A percentile compares a stretch with the other conserved stretches of the same genome.
These are phyloP conservation scores for Spatholobus suberectus DNA, from an alignment of 306 rosid species.

Conservation along the genomic window DNA sequence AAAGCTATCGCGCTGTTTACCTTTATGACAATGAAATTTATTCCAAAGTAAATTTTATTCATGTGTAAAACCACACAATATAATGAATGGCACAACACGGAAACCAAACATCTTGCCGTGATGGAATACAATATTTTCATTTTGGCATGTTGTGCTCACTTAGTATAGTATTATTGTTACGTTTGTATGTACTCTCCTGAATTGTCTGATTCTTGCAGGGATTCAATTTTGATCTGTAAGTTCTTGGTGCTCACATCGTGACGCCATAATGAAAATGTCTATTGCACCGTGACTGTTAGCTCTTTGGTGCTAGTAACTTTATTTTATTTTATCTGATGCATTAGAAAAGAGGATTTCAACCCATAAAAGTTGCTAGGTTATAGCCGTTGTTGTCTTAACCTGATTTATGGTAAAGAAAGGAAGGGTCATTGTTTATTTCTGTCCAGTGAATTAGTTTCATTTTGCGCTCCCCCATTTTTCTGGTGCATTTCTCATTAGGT, in stretches of 20 bases:
- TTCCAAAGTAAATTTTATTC: not conserved
- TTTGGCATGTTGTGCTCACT: not conserved
- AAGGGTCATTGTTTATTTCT: not conserved
- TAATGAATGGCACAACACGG: not conserved
- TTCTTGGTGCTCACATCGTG: not conserved
- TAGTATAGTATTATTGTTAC: not conserved
- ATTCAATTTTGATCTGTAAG: constrained; percentile 6
- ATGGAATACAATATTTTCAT: not conserved
- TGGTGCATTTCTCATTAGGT: not conserved
- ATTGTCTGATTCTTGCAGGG: not conserved
- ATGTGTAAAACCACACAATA: not conserved
- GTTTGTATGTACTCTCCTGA: not conserved
- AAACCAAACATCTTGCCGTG: not conserved
- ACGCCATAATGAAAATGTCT: not conserved
- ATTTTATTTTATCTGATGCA: not conserved
- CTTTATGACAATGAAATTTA: not conserved
- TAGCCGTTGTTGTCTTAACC: not conserved
- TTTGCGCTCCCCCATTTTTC: not conserved
- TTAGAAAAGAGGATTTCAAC: not conserved
- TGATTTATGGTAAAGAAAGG: not conserved
- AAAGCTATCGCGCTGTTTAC: not conserved
- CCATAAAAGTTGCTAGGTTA: not conserved
- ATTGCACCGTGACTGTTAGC: constrained; percentile 1
- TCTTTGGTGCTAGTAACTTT: not conserved
- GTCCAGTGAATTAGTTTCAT: not conserved